phyloP scores from a whole-genome alignment of 208 protist species.

The Tritrichomonas musculus region DNA sequence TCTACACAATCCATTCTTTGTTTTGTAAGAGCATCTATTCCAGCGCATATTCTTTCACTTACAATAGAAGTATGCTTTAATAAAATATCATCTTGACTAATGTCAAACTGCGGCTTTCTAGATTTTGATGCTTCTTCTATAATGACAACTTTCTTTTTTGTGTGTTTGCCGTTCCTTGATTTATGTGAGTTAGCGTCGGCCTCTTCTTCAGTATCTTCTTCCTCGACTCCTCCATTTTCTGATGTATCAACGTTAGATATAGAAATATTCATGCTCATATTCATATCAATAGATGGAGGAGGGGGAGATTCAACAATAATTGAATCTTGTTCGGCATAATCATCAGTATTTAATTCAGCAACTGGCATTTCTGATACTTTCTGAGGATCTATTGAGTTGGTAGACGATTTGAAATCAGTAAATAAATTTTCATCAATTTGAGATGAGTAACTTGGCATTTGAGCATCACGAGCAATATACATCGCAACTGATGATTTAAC shows the following conservation, averaged over 20 bases:
- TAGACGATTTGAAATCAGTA: not conserved
- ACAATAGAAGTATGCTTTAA: not conserved
- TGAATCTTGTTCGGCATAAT: not conserved
- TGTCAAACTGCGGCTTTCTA: not conserved
- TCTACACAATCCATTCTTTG: not conserved
- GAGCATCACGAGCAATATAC: not conserved
- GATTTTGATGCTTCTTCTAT: not conserved
- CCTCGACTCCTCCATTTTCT: no score
- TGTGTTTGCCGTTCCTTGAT: no score
- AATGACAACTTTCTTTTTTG: no score
- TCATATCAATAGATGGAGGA: not conserved
- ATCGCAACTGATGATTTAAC: not conserved
- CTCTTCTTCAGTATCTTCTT: no score
- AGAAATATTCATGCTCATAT: not conserved
- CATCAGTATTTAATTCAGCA: not conserved
- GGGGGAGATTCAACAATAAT: not conserved
- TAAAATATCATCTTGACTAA: not conserved
- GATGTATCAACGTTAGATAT: no score
- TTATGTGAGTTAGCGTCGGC: no score
- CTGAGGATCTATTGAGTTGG: not conserved
- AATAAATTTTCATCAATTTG: conserved; percentile 5
- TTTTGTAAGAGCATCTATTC: not conserved
- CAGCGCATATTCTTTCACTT: not conserved
- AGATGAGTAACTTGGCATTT: not conserved
- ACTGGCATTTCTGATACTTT: not conserved